Evolutionary conservation across 106 monocot species (phyloP).

Genomic region (Dendrobium officinale): DNA sequence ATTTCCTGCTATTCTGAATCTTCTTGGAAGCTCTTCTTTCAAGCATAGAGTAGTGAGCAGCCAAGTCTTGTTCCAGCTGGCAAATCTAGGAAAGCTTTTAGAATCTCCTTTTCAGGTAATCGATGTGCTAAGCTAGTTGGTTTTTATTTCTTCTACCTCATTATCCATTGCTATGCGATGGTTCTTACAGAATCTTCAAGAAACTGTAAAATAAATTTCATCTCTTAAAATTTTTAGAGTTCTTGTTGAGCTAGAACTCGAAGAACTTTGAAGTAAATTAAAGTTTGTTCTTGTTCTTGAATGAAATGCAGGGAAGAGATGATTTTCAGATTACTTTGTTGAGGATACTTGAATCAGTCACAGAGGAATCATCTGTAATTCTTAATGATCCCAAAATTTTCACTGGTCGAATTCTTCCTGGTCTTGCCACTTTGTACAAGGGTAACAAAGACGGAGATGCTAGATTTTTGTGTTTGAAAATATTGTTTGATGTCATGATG

Average conservation of each 20-base stretch:
- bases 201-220: not conserved
- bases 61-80: conserved; percentile 66
- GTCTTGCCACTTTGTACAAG: conserved; percentile 63
- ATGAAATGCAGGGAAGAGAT: conserved; percentile 74
- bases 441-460: conserved; percentile 96
- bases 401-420: conserved; percentile 62
- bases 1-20: conserved; percentile 85
- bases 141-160: not conserved
- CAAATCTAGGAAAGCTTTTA: conserved; percentile 74
- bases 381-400: conserved; percentile 51
- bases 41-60: conserved; percentile 58
- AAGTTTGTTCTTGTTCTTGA: conserved; percentile 3
- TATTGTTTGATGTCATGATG: conserved; percentile 76
- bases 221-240: not conserved
- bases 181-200: not conserved
- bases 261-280: not conserved
- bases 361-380: conserved; percentile 69
- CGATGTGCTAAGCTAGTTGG: not conserved
- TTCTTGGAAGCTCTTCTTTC: conserved; percentile 80
- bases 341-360: conserved; percentile 63
- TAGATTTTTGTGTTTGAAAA: conserved; percentile 89
- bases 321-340: conserved; percentile 90
- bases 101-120: conserved; percentile 83
- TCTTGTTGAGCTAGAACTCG: no score
- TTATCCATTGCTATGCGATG: not conserved